Evolutionary conservation across 2,329 filamentous ascomycete species (phyloP), one percentile per base, ranked within the genome.

Genomic region (Raffaelea ambrosiae): DNA sequence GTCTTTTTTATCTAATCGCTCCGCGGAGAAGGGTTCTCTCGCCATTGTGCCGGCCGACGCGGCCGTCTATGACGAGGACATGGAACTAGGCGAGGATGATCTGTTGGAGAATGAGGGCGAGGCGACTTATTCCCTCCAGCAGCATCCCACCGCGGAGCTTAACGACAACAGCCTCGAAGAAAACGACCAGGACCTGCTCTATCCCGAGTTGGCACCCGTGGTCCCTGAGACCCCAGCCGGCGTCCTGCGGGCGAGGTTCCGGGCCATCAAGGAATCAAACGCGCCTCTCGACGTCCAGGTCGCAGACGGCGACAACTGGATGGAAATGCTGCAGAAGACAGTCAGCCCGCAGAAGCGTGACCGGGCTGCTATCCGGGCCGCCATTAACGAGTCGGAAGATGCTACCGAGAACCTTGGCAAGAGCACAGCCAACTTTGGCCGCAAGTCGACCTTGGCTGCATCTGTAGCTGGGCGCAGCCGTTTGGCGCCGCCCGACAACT

Each of bases 1-100:
- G 78, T 87, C 86, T 90, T 91, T 93, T 91, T 90, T 90, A 86
- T 87, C 83, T 79, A 77, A 83, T 74, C 83, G 86, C 83, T 90
- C 85, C 81, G 84, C 83, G 81, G 86, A 84, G 85, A 83, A 68
- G 73, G 76, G 70, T 44, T 80, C 76, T 67, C 76, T 75, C 59
- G 72, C 76, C 55, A 69, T 76, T 64, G 70, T n/a, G n/a, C n/a
- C 78, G 64, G 68, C 71, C 68, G 68, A 43, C 5, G 7, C 51
- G 47, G 48, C 51, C 66, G 63, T 81, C 54, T 76, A 81, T 57
- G 82, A 84, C 62, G 79, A 83, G 65, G 75, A 79, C 58, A 77
- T 82, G 68, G 85, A 83, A 65, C 76, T 81, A 66, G 84, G 81
- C 64, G 76, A 83, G 62, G 85, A 86, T 79, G 88, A 83, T 65